Evolutionary conservation across 73 alveolate species (phyloP).

Genomic region (Paramecium tetraurelia): DNA sequence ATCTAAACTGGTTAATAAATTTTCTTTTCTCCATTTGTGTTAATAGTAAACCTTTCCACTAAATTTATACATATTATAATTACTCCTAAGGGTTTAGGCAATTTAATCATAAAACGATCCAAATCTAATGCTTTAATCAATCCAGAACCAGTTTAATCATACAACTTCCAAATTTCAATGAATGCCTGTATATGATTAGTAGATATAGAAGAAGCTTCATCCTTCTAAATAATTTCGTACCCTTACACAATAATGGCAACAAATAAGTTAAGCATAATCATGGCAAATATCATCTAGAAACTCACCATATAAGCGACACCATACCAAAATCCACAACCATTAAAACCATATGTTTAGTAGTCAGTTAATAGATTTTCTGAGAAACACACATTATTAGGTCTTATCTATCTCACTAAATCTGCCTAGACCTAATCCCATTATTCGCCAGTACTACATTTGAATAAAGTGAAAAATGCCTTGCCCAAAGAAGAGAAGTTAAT

Average conservation of each 20-base stretch:
- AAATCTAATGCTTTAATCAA: background rate
- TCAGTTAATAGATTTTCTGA: background rate
- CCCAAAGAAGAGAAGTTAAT: background rate
- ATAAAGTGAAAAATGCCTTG: slow-evolving; percentile 20
- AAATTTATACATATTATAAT: background rate
- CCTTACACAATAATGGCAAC: slow-evolving; percentile 37
- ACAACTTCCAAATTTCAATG: background rate
- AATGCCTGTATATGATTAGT: slow-evolving; percentile 1
- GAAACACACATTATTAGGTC: slow-evolving; percentile 45
- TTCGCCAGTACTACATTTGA: slow-evolving; percentile 51
- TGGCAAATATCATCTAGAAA: slow-evolving; percentile 33
- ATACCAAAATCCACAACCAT: slow-evolving; percentile 56
- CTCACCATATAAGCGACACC: slow-evolving; percentile 7
- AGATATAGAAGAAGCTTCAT: background rate
- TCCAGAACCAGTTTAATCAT: slow-evolving; percentile 9
- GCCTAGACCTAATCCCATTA: slow-evolving; percentile 42
- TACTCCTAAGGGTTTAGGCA: slow-evolving; percentile 46
- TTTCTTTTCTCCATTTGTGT: background rate
- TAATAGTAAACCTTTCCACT: slow-evolving; percentile 2
- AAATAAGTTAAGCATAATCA: slow-evolving; percentile 41
- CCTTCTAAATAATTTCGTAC: background rate
- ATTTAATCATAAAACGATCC: background rate
- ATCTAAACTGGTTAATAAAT: background rate
- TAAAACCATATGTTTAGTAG: slow-evolving; percentile 3
- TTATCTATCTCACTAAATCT: slow-evolving; percentile 7